phyloP scores from a whole-genome alignment of 345 rosid genomes.

The Acer yangbiense region DNA sequence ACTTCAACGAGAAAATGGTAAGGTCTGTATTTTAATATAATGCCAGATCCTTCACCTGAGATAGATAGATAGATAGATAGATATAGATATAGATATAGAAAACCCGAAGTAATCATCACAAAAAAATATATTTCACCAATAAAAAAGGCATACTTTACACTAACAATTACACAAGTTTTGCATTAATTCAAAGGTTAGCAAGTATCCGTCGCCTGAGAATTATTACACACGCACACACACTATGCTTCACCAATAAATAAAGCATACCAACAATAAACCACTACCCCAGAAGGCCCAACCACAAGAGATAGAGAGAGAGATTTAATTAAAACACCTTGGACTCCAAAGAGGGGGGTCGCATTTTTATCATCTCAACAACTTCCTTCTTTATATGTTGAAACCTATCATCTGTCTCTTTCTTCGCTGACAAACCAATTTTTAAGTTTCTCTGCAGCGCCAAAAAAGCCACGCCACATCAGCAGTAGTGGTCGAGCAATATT shows the following conservation, averaged over 20 bases:
- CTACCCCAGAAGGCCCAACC: neutral
- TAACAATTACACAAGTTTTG: no score
- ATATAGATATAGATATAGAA: no score
- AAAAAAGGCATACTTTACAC: no score
- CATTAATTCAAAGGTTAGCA: no score
- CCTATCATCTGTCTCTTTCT: constrained; percentile 80
- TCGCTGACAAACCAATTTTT: constrained; percentile 66
- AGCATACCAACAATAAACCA: neutral
- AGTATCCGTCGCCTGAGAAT: no score
- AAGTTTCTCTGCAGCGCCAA: constrained; percentile 73
- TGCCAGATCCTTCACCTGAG: no score
- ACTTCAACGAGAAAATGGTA: no score
- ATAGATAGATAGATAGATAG: no score
- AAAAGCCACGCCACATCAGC: constrained; percentile 10
- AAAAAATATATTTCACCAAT: no score
- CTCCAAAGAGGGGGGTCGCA: constrained; percentile 52
- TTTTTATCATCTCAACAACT: constrained; percentile 73
- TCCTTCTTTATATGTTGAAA: constrained; percentile 83
- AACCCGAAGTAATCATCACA: no score
- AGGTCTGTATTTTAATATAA: no score
- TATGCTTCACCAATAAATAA: neutral
- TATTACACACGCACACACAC: no score
- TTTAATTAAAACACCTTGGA: constrained; percentile 49
- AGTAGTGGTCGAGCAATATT: neutral
- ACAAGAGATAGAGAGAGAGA: constrained; percentile 13